Conservation (phyloP, 495 filamentous ascomycete species). For the Aspergillus haitiensis region DNA sequence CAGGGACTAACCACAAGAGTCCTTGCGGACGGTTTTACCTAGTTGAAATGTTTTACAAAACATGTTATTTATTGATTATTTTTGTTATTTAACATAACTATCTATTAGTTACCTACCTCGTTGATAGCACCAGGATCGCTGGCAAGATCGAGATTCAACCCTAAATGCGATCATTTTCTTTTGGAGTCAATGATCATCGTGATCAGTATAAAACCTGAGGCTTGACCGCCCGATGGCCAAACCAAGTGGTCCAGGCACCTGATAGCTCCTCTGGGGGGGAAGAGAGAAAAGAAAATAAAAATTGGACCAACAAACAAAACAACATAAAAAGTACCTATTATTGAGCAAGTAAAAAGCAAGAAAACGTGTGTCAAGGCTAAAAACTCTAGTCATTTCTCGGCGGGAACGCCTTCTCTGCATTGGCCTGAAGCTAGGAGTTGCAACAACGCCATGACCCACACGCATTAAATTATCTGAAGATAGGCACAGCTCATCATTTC, state of each 20-base stretch:
- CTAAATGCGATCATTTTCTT: conserved; percentile 1
- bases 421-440: not conserved
- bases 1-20: not conserved
- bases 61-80: not conserved
- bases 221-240: conserved; percentile 9
- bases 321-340: not conserved
- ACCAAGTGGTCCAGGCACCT: not conserved
- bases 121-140: too few species aligned
- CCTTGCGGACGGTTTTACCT: not conserved
- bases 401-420: not conserved
- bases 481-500: conserved; percentile 14
- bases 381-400: not conserved
- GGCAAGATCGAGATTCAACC: conserved; percentile 15
- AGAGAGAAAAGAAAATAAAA: not conserved
- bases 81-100: not conserved
- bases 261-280: not conserved
- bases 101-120: not conserved
- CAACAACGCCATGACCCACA: not conserved
- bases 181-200: conserved; percentile 13
- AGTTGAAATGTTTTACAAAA: not conserved
- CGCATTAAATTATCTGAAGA: not conserved
- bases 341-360: not conserved
- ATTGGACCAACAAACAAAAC: not conserved
- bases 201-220: conserved; percentile 3
- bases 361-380: not conserved